phyloP scores from a whole-genome alignment of 1,284 basidiomycete genomes.

The Tilletiopsis washingtonensis region DNA sequence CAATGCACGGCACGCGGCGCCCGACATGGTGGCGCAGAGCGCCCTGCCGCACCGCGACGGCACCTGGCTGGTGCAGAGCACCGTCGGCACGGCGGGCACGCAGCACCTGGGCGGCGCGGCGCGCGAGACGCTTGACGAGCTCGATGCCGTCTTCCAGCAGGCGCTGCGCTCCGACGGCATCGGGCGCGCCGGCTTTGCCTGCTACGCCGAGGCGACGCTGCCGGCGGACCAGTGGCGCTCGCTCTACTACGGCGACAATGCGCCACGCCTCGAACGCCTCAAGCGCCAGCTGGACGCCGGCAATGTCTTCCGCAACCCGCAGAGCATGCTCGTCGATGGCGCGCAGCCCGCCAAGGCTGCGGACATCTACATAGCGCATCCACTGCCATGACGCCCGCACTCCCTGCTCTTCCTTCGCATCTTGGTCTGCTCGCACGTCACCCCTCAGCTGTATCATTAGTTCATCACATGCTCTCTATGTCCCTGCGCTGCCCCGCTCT shows the following conservation, averaged over 20 bases:
- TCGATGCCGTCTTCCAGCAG: conserved; percentile 15
- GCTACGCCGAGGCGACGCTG: conserved; percentile 32
- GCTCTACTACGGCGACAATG: conserved; percentile 25
- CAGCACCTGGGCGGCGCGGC: conserved; percentile 6
- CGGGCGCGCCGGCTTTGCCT: conserved; percentile 18
- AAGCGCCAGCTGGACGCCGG: conserved; percentile 26
- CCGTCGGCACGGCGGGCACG: conserved; percentile 16
- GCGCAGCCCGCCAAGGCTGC: too few relatives aligned
- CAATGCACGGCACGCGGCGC: conserved; percentile 10
- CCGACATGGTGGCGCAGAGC: conserved; percentile 9
- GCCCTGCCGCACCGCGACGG: conserved; percentile 31
- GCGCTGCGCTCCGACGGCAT: conserved; percentile 15
- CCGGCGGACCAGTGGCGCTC: conserved; percentile 19
- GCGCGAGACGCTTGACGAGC: conserved; percentile 1
- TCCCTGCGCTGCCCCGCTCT: too few relatives aligned
- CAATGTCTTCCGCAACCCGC: conserved; percentile 29
- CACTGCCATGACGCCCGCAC: too few relatives aligned
- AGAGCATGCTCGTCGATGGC: conserved; percentile 10
- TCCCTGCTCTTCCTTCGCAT: too few relatives aligned
- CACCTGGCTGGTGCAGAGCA: conserved; percentile 35
- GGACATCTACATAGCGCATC: too few relatives aligned
- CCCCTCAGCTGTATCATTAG: too few relatives aligned
- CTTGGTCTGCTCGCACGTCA: too few relatives aligned
- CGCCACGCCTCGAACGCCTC: conserved; percentile 17
- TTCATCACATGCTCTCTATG: too few relatives aligned